A percentile compares a stretch with the other conserved stretches of the same genome.
Conservation (phyloP, 257 asterid species). For the Nicotiana attenuata region DNA sequence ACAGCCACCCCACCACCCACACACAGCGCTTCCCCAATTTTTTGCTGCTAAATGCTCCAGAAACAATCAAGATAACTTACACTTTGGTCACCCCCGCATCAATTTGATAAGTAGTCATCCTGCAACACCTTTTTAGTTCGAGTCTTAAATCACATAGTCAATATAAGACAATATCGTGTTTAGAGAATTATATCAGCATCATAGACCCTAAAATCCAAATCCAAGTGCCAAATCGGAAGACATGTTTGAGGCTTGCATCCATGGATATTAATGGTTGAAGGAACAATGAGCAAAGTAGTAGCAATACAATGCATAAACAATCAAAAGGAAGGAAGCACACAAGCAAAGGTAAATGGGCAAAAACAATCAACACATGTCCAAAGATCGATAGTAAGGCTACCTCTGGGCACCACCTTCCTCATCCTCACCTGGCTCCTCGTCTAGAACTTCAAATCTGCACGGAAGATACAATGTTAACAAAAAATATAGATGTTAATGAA, state of each 20-base stretch:
- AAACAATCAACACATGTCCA: neutral
- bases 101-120: too few species aligned
- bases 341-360: neutral
- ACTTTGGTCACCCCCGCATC: too few species aligned
- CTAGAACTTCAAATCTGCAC: conserved; percentile 85
- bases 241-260: neutral
- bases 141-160: neutral
- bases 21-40: too few species aligned
- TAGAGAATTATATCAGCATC: too few species aligned
- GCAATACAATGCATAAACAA: neutral
- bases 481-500: neutral
- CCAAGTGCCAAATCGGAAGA: neutral
- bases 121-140: neutral
- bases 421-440: conserved; percentile 97
- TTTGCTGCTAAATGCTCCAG: too few species aligned
- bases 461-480: neutral
- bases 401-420: conserved; percentile 93
- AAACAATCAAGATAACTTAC: too few species aligned
- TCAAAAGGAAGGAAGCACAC: neutral
- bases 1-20: too few species aligned
- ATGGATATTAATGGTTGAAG: neutral
- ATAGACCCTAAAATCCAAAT: neutral
- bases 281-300: neutral
- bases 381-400: conserved; percentile 25
- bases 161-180: neutral